Base-by-base conservation (phyloP, 2,329 filamentous ascomycete species). In the Graphilbum sp. region DNA sequence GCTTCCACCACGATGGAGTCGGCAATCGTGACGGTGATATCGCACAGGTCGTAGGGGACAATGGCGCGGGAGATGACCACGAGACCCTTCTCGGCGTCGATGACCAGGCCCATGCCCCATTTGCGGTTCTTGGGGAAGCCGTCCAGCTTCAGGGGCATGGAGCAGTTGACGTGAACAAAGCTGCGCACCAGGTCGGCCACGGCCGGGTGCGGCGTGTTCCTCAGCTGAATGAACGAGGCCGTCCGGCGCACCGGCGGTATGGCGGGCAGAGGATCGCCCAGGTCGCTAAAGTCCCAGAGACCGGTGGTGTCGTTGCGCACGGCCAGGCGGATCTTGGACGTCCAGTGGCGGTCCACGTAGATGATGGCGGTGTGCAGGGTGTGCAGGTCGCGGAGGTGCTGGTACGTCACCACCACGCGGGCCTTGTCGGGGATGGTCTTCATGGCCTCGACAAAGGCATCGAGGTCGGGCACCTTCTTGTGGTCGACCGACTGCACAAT, bases 61-160 rank as follows among this genome's bases (percentile, higher is more conserved):
- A 95, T 85, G 2, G 92, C 88, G 52, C 90, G 67, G 2, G 90
- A 96, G 39, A 96, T 88, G 42, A 96, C 72, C 7, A 98, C 90
- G 16, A 98, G 68, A 16, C 90, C 90, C 61, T 95, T 88, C 43
- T 92, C 85, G 1, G 92, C 90, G 58, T 98, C 90, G 44, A 98
- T 83, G n/a, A 98, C 88, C 29, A 98, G 64, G 30, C 90, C 90
- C 67, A 94, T 95, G 1, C 90, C 90, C 62, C 86, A 90, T 60
- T 93, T 90, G 35, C 86, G 72, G 47, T 90, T 85, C 56, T 90
- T 84, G 6, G 90, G 92, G 55, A 94, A 98, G n/a, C 90, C 90
- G 54, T 98, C 90, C 10, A 98, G 70, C 64, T 96, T 96, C 44
- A 98, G 64, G 0, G 90, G 90, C 79, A 98, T 88, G 19, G 79